Percentiles rank a stretch among this genome's conserved stretches.
Conservation (phyloP, 345 rosid genomes). For the Microthlaspi erraticum region DNA sequence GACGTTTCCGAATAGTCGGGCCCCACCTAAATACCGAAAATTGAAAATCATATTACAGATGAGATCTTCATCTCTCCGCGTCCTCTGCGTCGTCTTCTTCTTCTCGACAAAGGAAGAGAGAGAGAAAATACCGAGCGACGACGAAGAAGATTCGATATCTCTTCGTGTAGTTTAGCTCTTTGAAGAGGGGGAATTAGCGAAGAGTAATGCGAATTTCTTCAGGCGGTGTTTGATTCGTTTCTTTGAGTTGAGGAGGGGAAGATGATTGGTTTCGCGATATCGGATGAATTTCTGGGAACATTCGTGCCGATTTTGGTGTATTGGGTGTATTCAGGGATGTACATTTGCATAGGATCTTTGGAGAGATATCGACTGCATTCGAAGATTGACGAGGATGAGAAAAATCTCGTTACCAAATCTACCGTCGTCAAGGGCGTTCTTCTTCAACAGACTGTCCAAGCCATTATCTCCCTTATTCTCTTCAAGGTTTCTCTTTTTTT, state of each 20-base stretch:
- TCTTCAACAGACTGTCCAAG: conserved; percentile 77
- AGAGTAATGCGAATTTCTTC: conserved; percentile 33
- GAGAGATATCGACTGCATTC: conserved; percentile 80
- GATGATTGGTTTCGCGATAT: conserved; percentile 55
- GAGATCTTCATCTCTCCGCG: conserved; percentile 10
- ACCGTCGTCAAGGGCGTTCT: conserved; percentile 88
- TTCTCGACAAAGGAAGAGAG: conserved; percentile 14
- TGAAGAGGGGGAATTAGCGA: conserved; percentile 2
- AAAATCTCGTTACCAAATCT: conserved; percentile 77
- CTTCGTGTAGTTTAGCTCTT: conserved; percentile 27
- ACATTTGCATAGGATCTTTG: conserved; percentile 57
- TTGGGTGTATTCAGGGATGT: conserved; percentile 86
- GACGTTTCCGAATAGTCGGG: neutral
- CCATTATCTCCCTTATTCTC: conserved; percentile 71
- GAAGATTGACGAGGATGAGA: conserved; percentile 75
- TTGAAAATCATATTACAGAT: conserved; percentile 20
- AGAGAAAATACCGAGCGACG: conserved; percentile 18
- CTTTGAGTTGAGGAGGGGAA: neutral
- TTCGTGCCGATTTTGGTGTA: conserved; percentile 77
- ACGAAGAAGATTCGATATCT: conserved; percentile 30
- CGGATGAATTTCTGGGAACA: conserved; percentile 83
- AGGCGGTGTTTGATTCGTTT: conserved; percentile 31
- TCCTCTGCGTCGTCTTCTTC: conserved; percentile 26
- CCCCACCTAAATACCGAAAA: conserved; percentile 29
- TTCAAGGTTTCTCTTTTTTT: conserved; percentile 56